Evolutionary conservation across 805 yeast species (phyloP).

Genomic region (Suhomyces tanzawaensis): DNA sequence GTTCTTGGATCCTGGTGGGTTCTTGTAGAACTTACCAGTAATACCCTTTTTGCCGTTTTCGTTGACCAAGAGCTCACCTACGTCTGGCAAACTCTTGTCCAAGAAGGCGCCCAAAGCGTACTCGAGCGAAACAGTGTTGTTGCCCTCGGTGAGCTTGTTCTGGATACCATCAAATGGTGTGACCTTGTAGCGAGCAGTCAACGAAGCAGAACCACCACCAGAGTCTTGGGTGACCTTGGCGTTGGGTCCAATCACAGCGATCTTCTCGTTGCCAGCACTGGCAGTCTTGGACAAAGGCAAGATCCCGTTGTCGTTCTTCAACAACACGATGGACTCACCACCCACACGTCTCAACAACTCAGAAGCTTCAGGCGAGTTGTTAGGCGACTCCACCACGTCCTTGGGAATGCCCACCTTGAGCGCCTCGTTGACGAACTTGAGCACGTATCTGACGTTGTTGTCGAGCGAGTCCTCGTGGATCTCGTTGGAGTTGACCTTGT

Average conservation of each 20-base stretch:
- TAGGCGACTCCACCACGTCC: conserved; percentile 33
- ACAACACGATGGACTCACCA: conserved; percentile 52
- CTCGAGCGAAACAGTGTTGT: conserved; percentile 19
- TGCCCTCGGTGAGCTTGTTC: conserved; percentile 25
- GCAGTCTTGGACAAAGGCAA: conserved; percentile 43
- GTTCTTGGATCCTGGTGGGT: conserved; percentile 19
- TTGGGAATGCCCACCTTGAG: conserved; percentile 39
- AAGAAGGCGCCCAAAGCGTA: conserved; percentile 36
- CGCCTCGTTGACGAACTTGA: conserved; percentile 46
- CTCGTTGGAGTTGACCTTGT: conserved; percentile 42
- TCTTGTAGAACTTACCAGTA: conserved; percentile 22
- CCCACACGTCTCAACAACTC: conserved; percentile 20
- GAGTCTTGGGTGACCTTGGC: conserved; percentile 49
- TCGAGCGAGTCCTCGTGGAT: conserved; percentile 42
- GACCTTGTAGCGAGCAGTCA: conserved; percentile 46
- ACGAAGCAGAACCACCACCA: conserved; percentile 65
- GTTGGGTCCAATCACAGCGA: conserved; percentile 60
- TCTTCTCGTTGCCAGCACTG: conserved; percentile 22
- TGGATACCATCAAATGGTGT: conserved; percentile 49
- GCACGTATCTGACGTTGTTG: conserved; percentile 47
- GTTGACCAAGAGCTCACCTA: conserved; percentile 18
- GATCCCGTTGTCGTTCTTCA: conserved; percentile 49
- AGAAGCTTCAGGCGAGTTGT: conserved; percentile 37
- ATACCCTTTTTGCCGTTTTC: conserved; percentile 28
- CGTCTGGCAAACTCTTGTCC: conserved; percentile 31